Percentiles rank a stretch among this genome's conserved stretches.
These are phyloP conservation scores for Polytolypa hystricis DNA, from an alignment of 2,329 filamentous ascomycete genomes.

Conservation along the genomic window DNA sequence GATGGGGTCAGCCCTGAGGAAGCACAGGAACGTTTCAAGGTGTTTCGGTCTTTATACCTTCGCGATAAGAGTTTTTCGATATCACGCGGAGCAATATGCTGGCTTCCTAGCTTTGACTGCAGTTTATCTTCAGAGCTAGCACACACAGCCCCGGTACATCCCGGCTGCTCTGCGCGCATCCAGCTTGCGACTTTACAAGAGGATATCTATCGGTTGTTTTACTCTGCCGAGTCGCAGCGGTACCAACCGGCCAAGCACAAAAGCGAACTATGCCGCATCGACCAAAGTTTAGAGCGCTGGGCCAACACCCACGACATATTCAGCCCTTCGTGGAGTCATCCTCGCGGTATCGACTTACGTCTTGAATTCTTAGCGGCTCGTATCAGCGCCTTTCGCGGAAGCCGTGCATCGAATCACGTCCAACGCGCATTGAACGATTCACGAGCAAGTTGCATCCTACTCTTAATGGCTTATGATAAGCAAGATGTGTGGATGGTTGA, in stretches of 20 bases:
- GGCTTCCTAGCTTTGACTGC: slow-evolving; percentile 10
- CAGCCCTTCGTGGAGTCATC: background rate
- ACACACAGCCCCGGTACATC: background rate
- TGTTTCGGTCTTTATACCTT: slow-evolving; percentile 9
- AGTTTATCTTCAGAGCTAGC: slow-evolving; percentile 2
- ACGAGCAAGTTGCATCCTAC: slow-evolving; percentile 8
- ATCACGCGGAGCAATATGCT: slow-evolving; percentile 9
- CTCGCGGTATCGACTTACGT: slow-evolving; percentile 3
- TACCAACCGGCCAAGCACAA: background rate
- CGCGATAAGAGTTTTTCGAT: slow-evolving; percentile 9
- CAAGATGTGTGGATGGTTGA: slow-evolving; percentile 5
- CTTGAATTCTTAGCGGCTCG: slow-evolving; percentile 8
- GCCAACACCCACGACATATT: slow-evolving; percentile 4
- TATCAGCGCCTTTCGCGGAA: slow-evolving; percentile 6
- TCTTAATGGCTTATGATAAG: slow-evolving; percentile 7
- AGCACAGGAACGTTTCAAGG: slow-evolving; percentile 8
- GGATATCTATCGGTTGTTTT: slow-evolving; percentile 1
- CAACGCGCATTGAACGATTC: slow-evolving; percentile 5
- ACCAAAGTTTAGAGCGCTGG: slow-evolving; percentile 5
- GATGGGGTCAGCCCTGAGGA: slow-evolving; percentile 5
- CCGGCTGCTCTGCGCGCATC: background rate
- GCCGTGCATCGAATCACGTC: slow-evolving; percentile 3
- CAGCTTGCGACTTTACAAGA: slow-evolving; percentile 1
- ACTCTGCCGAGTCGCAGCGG: slow-evolving; percentile 1
- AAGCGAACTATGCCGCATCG: slow-evolving; percentile 2